Base-by-base conservation (phyloP, 2,329 filamentous ascomycete species). In the Mycocentrospora acerina region DNA sequence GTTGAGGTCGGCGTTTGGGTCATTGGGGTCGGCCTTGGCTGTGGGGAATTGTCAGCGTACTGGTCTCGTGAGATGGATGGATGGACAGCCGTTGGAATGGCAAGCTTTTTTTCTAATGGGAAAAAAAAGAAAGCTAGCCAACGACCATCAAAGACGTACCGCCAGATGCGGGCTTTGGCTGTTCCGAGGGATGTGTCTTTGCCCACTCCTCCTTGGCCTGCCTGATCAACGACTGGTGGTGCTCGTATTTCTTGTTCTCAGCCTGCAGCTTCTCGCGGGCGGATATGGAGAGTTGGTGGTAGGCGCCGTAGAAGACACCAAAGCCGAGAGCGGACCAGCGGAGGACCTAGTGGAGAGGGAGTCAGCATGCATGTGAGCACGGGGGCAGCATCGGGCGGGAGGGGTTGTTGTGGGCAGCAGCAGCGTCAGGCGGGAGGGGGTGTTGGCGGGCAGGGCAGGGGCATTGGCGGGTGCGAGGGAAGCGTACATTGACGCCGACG, bases 1-100 rank as follows among this genome's bases (percentile, higher is more conserved):
- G 77, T 97, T 91, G 58, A 97, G 78, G 69, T 98, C 90, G 75
- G 97, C 97, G 65, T 90, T 88, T 65, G 90, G 83, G 75, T 93
- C 83, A 65, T 85, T 81, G 45, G 85, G 85, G 73, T 97, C 85
- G 66, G 81, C 60, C 36, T 58, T 62, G 43, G 54, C 61, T 64
- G 77, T 85, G 79, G 5, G 19, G n/a, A n/a, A n/a, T n/a, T 16
- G 32, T 34, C 15, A 34, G 32, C 13, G n/a, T n/a, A n/a, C n/a
- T n/a, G n/a, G n/a, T n/a, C n/a, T n/a, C n/a, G n/a, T n/a, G n/a
- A n/a, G n/a, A n/a, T n/a, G n/a, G n/a, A n/a, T n/a, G n/a, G n/a
- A n/a, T n/a, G n/a, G n/a, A n/a, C n/a, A n/a, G n/a, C n/a, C n/a
- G n/a, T n/a, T n/a, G n/a, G n/a, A n/a, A n/a, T n/a, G n/a, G n/a